A percentile compares a stretch with the other conserved stretches of the same genome.
Evolutionary conservation across 2,329 filamentous ascomycete genomes (phyloP).

Genomic region (Microsporum canis): DNA sequence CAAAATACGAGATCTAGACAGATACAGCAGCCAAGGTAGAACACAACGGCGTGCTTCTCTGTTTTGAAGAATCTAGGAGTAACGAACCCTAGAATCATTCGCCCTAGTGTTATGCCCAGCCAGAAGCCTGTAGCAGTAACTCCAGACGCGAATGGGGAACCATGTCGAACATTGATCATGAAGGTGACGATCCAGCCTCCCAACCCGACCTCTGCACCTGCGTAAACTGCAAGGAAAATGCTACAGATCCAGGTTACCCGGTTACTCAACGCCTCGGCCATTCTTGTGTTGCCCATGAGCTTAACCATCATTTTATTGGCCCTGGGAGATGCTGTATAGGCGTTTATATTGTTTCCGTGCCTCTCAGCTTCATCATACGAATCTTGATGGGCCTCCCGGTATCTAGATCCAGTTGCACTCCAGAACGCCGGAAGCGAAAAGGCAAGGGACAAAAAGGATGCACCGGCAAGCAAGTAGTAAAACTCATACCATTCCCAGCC

Average conservation of each 20-base stretch:
- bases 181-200: constrained; percentile 78
- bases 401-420: constrained; percentile 45
- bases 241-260: constrained; percentile 58
- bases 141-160: constrained; percentile 58
- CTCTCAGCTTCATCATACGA: constrained; percentile 9
- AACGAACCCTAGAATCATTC: constrained; percentile 62
- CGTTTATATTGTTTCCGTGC: background rate
- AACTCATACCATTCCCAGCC: constrained; percentile 56
- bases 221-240: constrained; percentile 65
- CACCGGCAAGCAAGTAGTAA: constrained; percentile 58
- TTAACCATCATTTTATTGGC: constrained; percentile 3
- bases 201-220: constrained; percentile 59
- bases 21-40: constrained; percentile 56
- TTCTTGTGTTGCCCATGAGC: constrained; percentile 15
- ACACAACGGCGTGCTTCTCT: constrained; percentile 53
- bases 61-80: constrained; percentile 53
- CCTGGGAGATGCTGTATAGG: background rate
- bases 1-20: constrained; percentile 63
- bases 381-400: constrained; percentile 30
- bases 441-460: constrained; percentile 45
- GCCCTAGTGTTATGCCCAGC: constrained; percentile 66
- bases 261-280: constrained; percentile 21
- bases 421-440: constrained; percentile 49
- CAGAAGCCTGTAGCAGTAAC: constrained; percentile 73
- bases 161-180: constrained; percentile 67